These are phyloP conservation scores for Quercus gilva DNA, from an alignment of 306 rosid species.

Conservation along the genomic window DNA sequence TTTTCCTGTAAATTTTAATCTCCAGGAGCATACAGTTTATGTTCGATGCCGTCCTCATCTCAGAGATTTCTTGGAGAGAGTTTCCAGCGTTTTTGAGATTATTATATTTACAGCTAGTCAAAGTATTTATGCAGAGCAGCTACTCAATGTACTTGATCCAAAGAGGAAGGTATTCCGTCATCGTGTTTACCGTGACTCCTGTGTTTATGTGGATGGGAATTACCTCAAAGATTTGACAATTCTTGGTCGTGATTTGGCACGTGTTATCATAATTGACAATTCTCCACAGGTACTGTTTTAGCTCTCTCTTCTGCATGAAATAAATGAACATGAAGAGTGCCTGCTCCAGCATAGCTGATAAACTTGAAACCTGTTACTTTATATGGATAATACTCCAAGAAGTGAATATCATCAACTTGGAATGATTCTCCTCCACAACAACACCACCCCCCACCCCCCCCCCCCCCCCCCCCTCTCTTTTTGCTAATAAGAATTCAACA, in stretches of 20 bases:
- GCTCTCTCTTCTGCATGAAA: background rate
- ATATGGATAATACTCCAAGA: background rate
- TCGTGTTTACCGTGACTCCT: slow-evolving; percentile 91
- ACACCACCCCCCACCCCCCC: too few species aligned
- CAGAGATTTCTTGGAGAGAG: slow-evolving; percentile 73
- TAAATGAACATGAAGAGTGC: background rate
- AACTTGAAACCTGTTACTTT: background rate
- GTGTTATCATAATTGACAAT: slow-evolving; percentile 76
- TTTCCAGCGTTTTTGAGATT: slow-evolving; percentile 81
- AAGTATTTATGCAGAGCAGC: slow-evolving; percentile 98
- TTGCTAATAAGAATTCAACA: too few species aligned
- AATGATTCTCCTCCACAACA: background rate
- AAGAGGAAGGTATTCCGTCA: slow-evolving; percentile 93
- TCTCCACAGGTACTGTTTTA: slow-evolving; percentile 79
- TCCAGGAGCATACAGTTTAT: slow-evolving; percentile 82
- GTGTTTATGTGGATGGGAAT: slow-evolving; percentile 96
- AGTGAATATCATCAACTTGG: background rate
- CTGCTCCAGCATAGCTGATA: background rate
- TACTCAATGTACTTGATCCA: slow-evolving; percentile 92
- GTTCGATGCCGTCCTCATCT: slow-evolving; percentile 99
- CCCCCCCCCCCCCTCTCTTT: too few species aligned
- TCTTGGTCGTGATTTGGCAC: slow-evolving; percentile 96
- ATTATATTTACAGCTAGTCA: slow-evolving; percentile 98
- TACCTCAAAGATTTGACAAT: slow-evolving; percentile 94
- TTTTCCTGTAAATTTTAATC: slow-evolving; percentile 85